Conservation (phyloP, 306 rosid species). For the Quercus berberidifolia region DNA sequence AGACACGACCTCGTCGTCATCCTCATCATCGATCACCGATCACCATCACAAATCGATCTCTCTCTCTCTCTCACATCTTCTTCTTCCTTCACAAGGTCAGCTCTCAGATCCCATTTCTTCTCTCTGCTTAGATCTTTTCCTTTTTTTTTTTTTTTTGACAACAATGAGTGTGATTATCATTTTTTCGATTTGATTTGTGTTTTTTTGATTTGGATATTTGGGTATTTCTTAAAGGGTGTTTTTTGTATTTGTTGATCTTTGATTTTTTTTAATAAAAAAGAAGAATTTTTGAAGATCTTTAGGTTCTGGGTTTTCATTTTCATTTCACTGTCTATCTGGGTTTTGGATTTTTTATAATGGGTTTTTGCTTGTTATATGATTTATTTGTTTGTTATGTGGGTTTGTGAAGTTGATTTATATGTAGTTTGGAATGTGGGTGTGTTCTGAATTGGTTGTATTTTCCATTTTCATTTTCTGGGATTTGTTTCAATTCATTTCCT, state of each 20-base stretch:
- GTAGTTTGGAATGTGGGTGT: not conserved
- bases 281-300: not conserved
- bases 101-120: not conserved
- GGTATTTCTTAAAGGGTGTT: not conserved
- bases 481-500: not conserved
- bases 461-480: not conserved
- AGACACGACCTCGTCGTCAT: not conserved
- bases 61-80: not conserved
- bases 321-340: not conserved
- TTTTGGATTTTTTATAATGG: not conserved
- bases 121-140: not conserved
- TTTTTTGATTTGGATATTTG: not conserved
- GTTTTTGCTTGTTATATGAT: not conserved
- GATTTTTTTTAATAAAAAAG: not conserved
- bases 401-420: not conserved
- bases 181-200: not conserved
- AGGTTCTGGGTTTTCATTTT: not conserved
- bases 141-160: not conserved
- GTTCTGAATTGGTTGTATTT: not conserved
- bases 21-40: not conserved
- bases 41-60: too few relatives aligned
- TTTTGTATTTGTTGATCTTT: not conserved
- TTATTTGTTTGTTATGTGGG: not conserved
- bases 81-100: not conserved
- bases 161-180: not conserved